Base-by-base conservation (phyloP, 148 eudicot genomes). In the Camellia granthamiana region DNA sequence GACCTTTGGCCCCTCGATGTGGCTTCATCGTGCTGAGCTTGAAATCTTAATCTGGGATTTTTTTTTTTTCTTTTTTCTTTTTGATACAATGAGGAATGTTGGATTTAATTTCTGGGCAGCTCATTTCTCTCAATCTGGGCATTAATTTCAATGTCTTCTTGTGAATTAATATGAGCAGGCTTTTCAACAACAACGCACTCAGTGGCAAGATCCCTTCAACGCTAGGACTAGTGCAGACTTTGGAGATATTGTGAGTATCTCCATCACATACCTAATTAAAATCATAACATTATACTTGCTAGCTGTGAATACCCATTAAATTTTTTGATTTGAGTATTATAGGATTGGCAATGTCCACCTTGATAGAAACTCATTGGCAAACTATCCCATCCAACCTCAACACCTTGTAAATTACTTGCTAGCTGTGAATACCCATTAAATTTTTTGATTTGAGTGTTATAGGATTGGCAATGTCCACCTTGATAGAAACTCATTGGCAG, bases 171-270 rank as follows among this genome's bases (percentile, higher is more conserved):
- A 42, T 78, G 79, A 51, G 73, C 87, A 94, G 98, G 84, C 92
- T 94, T 43, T 80, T 92, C 65, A 95, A 94, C 41, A 85, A 82
- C 88, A 94, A 94, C 81, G 77, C 84, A 66, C 67, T 94, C 14
- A 81, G 74, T 2, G 95, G 98, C 61, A 72, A 71, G 9, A 90
- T 94, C 61, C 98, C 98, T 19, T 56, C 89, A 5, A 88, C 94
- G 0, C 74, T 94, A 69, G 91, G 94, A 81, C 86, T 87, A 69
- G 91, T 92, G 58, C 74, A 30, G 51, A 72, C 66, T 69, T 59
- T 94, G 82, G 95, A 91, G 89, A 92, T 86, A 38, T 30, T 94
- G 98, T 94, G 83, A 91, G 98, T 89, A 85, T 86, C 80, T 76
- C n/a, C 42, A 18, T 43, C 87, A 21, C 4, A 43, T 74, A 60